phyloP scores from a whole-genome alignment of 495 filamentous ascomycete genomes.

The Pyronema domesticum region DNA sequence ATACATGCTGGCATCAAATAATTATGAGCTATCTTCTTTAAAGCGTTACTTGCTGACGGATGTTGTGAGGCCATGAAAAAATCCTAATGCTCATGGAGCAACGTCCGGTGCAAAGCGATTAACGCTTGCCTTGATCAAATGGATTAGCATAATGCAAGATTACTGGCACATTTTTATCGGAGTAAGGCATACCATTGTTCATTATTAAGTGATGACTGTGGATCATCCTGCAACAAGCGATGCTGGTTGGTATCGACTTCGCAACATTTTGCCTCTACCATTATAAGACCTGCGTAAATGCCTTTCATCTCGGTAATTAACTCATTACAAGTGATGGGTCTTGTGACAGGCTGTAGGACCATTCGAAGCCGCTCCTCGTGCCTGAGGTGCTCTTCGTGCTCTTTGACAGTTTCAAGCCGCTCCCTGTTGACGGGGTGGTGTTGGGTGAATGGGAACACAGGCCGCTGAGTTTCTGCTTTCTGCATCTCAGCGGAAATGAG shows the following conservation, averaged over 20 bases:
- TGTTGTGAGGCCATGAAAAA: constrained; percentile 68
- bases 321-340: constrained; percentile 55
- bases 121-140: constrained; percentile 34
- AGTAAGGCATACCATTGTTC: constrained; percentile 53
- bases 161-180: no score
- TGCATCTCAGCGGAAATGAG: no score
- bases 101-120: constrained; percentile 50
- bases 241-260: constrained; percentile 48
- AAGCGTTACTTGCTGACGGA: constrained; percentile 41
- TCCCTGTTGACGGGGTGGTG: no score
- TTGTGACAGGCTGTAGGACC: constrained; percentile 30
- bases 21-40: constrained; percentile 43
- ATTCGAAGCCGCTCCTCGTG: constrained; percentile 13
- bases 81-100: constrained; percentile 64
- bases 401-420: no score
- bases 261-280: constrained; percentile 67
- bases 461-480: no score
- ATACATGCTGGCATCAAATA: constrained; percentile 69
- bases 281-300: constrained; percentile 59
- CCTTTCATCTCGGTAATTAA: constrained; percentile 50
- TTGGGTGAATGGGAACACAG: no score
- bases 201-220: constrained; percentile 32
- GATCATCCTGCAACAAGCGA: constrained; percentile 23
- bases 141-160: neutral
- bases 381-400: no score